Evolutionary conservation across 805 yeast genomes (phyloP), one percentile per base, ranked within the genome.

Genomic region (Metschnikowia proteae): DNA sequence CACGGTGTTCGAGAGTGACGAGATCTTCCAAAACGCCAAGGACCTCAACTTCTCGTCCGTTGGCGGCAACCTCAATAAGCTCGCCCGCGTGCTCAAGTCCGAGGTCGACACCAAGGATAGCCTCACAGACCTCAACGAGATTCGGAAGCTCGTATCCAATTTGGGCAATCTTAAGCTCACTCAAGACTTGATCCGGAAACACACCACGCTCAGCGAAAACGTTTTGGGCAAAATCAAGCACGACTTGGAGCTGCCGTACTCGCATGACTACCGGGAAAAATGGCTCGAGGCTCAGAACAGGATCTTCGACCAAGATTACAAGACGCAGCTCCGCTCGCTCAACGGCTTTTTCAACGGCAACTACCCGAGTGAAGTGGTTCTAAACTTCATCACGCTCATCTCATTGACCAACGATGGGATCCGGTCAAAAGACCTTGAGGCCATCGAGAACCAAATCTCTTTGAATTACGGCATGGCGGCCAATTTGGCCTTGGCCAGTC

Each of bases 31-130:
- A 2, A 64, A 74, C 5, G 70, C 91, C 11, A 79, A 82, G 52
- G 80, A 81, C 60, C 66, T 82, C 48, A 90, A 90, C 54, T 91
- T 94, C 64, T 86, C 91, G 1, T 76, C 82, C 26, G 84, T 91
- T 32, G 97, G 97, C 1, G 76, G 80, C 5, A 74, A 75, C 26
- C 73, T 94, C 39, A 91, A 89, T 62, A 63, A 71, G 26, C 71
- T 82, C 48, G 97, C 97, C 0, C 83, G 80, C 54, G 68, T 74
- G 40, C 68, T 94, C 38, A 95, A 89, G 62, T 68, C 71, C 4
- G 83, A 83, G 58, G 88, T 82, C 61, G 88, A 84, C 46, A 43
- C 43, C 33, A 59, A 56, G 43, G 53, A 59, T 17, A 62, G 57
- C 32, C 43, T 66, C 10, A 43, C 57, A 4, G 66, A 61, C 13